Evolutionary conservation across 148 eudicot genomes (phyloP).

Genomic region (Limonium bicolor): DNA sequence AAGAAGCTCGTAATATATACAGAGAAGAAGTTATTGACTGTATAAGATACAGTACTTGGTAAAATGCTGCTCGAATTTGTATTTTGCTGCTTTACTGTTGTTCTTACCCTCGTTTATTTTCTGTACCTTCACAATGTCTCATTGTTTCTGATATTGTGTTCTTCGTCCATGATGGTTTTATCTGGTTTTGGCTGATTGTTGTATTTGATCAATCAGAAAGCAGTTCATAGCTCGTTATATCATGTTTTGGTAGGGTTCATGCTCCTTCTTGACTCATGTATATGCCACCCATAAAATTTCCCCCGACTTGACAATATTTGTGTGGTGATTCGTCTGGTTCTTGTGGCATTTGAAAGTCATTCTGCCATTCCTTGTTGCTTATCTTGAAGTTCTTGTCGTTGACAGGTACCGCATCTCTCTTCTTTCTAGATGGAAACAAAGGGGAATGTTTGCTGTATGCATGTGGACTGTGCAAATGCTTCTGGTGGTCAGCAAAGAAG

Average conservation of each 20-base stretch:
- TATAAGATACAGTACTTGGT: conserved; percentile 79
- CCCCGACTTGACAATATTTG: no score
- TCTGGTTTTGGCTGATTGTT: no score
- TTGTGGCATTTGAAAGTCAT: background rate
- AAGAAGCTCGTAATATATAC: conserved; percentile 71
- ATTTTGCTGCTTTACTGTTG: background rate
- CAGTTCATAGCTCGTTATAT: no score
- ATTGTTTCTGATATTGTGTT: no score
- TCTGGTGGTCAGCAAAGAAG: conserved; percentile 79
- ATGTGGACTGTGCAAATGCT: conserved; percentile 85
- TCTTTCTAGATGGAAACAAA: conserved; percentile 82
- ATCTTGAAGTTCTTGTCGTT: conserved; percentile 1
- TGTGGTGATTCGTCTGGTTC: no score
- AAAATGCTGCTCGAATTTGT: conserved; percentile 8
- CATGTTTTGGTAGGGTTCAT: no score
- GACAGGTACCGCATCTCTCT: conserved; percentile 78
- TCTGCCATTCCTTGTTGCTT: background rate
- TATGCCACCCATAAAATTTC: no score
- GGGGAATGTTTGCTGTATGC: conserved; percentile 93
- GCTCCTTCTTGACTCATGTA: no score
- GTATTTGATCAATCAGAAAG: no score
- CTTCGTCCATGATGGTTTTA: no score
- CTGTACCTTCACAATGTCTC: no score
- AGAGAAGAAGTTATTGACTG: conserved; percentile 87
- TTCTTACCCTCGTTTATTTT: background rate